Percentiles rank a stretch among this genome's conserved stretches.
These are phyloP conservation scores for Agroathelia rolfsii DNA, from an alignment of 1,284 basidiomycete genomes.

Conservation along the genomic window DNA sequence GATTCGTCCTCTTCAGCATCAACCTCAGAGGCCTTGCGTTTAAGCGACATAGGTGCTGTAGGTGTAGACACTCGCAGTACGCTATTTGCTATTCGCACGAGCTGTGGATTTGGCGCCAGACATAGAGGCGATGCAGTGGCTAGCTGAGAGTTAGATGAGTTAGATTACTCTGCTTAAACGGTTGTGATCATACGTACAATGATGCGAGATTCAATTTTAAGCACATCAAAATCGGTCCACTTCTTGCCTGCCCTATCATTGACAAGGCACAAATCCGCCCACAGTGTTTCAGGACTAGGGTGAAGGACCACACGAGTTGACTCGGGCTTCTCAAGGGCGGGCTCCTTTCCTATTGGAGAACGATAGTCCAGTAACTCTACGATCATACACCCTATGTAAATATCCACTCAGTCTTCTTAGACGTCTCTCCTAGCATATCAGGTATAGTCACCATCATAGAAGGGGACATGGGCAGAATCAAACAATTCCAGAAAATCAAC, in stretches of 20 bases:
- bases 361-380: slow-evolving; percentile 71
- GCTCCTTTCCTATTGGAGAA: slow-evolving; percentile 42
- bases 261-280: slow-evolving; percentile 63
- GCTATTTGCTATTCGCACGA: slow-evolving; percentile 63
- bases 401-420: too few species aligned
- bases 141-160: slow-evolving; percentile 41
- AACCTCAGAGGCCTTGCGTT: slow-evolving; percentile 60
- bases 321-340: slow-evolving; percentile 44
- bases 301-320: slow-evolving; percentile 61
- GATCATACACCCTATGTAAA: slow-evolving; percentile 58
- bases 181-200: slow-evolving; percentile 37
- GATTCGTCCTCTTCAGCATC: slow-evolving; percentile 62
- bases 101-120: slow-evolving; percentile 63
- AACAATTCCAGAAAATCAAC: slow-evolving; percentile 73
- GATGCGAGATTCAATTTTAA: slow-evolving; percentile 62
- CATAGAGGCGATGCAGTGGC: slow-evolving; percentile 65
- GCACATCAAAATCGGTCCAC: slow-evolving; percentile 59
- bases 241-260: slow-evolving; percentile 44
- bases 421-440: too few species aligned
- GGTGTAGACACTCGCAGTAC: slow-evolving; percentile 60
- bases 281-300: slow-evolving; percentile 64
- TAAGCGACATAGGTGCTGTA: slow-evolving; percentile 56
- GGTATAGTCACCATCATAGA: slow-evolving; percentile 57
- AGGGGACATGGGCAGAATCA: slow-evolving; percentile 56
- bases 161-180: not conserved